These are phyloP conservation scores for Vitis cinerea DNA, from an alignment of 164 flowering plant species.

Conservation along the genomic window DNA sequence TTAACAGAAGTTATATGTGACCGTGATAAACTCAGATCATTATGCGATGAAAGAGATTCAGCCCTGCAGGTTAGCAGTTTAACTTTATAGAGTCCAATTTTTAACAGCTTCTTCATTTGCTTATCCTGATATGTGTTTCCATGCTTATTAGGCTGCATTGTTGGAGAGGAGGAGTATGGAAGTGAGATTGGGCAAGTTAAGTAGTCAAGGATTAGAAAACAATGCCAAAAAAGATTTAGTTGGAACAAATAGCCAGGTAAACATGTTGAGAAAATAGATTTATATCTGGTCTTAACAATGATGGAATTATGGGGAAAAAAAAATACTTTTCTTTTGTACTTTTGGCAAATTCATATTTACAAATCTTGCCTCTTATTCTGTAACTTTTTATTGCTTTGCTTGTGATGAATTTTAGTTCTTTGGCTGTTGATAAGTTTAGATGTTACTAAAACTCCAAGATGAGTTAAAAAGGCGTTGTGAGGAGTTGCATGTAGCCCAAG, in stretches of 20 bases:
- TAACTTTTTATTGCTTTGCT: not conserved
- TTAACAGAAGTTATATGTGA: constrained; percentile 47
- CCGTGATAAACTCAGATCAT: constrained; percentile 51
- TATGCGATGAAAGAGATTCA: constrained; percentile 66
- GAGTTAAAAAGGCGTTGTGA: constrained; percentile 58
- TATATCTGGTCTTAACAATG: no score
- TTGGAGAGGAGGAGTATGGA: constrained; percentile 62
- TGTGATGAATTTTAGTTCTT: not conserved
- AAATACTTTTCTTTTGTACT: not conserved
- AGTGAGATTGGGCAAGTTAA: constrained; percentile 45
- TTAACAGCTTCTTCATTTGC: not conserved
- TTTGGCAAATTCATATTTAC: not conserved
- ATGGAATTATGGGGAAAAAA: no score
- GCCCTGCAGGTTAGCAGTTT: constrained; percentile 60
- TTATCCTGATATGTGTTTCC: not conserved
- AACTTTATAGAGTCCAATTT: not conserved
- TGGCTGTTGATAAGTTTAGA: constrained; percentile 25
- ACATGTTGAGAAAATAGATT: not conserved
- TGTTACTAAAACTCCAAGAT: constrained; percentile 48
- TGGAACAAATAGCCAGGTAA: constrained; percentile 62
- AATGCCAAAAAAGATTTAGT: constrained; percentile 39
- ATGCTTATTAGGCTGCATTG: constrained; percentile 50
- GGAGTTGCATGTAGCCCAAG: constrained; percentile 62
- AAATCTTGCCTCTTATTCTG: not conserved
- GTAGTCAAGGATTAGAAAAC: constrained; percentile 33